A percentile compares a stretch with the other conserved stretches of the same genome.
phyloP scores from a whole-genome alignment of 208 protist species.

The Leishmania mexicana region DNA sequence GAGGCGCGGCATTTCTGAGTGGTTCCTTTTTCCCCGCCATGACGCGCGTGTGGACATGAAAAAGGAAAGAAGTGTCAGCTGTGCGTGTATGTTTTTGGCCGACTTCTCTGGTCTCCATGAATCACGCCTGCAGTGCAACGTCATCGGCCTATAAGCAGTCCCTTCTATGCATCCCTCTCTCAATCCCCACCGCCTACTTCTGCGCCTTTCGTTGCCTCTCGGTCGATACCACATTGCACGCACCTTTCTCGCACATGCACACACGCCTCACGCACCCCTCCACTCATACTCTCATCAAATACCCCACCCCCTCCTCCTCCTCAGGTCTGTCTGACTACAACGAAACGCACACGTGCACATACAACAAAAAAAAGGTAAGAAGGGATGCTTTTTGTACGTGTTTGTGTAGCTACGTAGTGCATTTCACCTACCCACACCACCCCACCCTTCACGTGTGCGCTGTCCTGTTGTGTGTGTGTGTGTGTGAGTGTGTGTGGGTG shows the following conservation, averaged over 20 bases:
- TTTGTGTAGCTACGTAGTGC: slow-evolving; percentile 3
- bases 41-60: background rate
- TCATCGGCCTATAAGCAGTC: background rate
- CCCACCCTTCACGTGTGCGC: background rate
- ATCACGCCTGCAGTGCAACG: background rate
- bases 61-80: background rate
- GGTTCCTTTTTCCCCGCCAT: background rate
- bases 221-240: background rate
- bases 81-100: background rate
- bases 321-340: background rate
- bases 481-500: background rate
- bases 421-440: background rate
- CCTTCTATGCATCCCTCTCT: background rate
- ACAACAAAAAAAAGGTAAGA: background rate
- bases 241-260: background rate
- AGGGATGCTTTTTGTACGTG: background rate
- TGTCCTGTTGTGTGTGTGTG: background rate
- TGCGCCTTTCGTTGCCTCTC: background rate
- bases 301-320: too few species aligned
- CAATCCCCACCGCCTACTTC: background rate
- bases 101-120: background rate
- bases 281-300: background rate
- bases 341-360: background rate
- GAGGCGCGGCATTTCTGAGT: background rate
- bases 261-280: background rate